These are phyloP conservation scores for Cornus florida DNA, from an alignment of 148 eudicot genomes.

Conservation along the genomic window DNA sequence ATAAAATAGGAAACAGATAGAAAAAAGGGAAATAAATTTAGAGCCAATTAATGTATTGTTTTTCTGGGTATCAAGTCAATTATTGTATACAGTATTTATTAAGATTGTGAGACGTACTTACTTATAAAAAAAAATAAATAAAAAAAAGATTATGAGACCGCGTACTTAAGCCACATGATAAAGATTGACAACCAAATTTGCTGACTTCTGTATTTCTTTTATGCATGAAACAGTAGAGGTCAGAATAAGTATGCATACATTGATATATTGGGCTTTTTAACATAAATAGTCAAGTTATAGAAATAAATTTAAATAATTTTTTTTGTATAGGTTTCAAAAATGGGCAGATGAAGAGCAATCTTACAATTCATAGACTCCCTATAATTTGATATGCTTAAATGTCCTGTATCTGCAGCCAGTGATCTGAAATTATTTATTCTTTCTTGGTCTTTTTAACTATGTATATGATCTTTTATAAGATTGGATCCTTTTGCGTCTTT, in stretches of 20 bases:
- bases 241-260: not conserved
- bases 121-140: too few species aligned
- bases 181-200: not conserved
- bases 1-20: not conserved
- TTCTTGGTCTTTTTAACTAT: too few species aligned
- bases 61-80: not conserved
- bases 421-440: too few species aligned
- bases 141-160: not conserved
- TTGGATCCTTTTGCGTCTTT: too few species aligned
- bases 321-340: not conserved
- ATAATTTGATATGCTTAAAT: too few species aligned
- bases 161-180: too few species aligned
- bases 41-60: not conserved
- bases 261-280: not conserved
- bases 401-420: too few species aligned
- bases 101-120: not conserved
- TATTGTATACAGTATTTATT: not conserved
- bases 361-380: not conserved
- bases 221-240: not conserved
- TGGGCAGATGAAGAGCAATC: not conserved
- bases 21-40: too few species aligned
- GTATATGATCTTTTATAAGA: too few species aligned
- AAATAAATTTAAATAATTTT: too few species aligned
- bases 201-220: not conserved
- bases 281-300: not conserved